Base-by-base conservation (phyloP, 805 yeast species). In the Starmerella bombi region DNA sequence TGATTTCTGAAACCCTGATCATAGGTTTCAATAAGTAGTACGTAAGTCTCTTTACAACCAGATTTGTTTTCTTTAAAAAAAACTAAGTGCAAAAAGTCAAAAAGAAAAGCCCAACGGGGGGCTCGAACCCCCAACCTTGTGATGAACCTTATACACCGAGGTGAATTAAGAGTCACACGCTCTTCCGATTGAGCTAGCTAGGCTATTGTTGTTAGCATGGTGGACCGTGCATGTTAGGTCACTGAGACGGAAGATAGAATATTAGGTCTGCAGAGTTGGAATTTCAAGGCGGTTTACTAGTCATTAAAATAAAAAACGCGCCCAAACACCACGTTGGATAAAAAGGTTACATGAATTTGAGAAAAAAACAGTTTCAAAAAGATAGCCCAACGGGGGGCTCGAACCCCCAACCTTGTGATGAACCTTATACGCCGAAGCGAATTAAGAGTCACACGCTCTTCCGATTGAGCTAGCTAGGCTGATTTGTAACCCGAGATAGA, bases 391-490 rank as follows among this genome's bases (percentile, higher is more conserved):
- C 52, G 52, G 52, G 52, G 52, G 52, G 50, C 50, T 49, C 50
- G 52, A 49, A 49, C 52, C 52, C 52, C 52, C 52, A 46, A 49
- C 52, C 52, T 49, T 49, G 48, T 48, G 52, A 49, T 44, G 48
- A 44, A 34, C 36, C 48, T 41, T 41, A 41, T 33, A 21, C 39
- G 33, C 38, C 32, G 31, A 20, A 23, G 36, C 31, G 34, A 34
- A 19, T 40, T 49, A 49, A 49, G 52, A 49, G 52, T 49, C 52
- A 48, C 48, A 49, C 50, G 52, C 52, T 49, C 52, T 49, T 37
- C 52, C 52, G 50, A 49, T 49, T 49, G 52, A 49, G 52, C 52
- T 48, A 48, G 51, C 51, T 29, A 42, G 51, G 51, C 51, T 15
- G 2, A 12, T 39, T 7, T 37, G 7, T 7, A 12, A 8, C 7